Evolutionary conservation across 345 rosid genomes (phyloP).

Genomic region (Arabidopsis suecica): DNA sequence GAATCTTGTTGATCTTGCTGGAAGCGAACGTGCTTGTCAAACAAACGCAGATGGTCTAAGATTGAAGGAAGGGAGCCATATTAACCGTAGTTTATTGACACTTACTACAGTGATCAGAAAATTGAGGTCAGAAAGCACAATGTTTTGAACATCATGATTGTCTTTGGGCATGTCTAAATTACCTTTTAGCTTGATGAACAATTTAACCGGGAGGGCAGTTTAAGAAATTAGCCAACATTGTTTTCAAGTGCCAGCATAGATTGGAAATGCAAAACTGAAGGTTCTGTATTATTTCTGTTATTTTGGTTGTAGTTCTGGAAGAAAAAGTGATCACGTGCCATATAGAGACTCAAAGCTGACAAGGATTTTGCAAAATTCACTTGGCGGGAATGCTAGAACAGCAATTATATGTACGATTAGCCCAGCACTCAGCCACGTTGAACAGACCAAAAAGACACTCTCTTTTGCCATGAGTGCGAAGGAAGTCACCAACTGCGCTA

Average conservation of each 20-base stretch:
- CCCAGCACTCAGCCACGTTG: conserved; percentile 93
- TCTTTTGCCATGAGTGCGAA: conserved; percentile 91
- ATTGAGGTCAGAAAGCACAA: conserved; percentile 69
- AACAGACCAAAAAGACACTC: conserved; percentile 88
- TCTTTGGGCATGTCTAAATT: conserved; percentile 30
- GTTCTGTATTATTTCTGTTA: conserved; percentile 14
- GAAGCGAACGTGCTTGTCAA: conserved; percentile 92
- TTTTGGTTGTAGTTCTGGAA: conserved; percentile 73
- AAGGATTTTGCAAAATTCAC: conserved; percentile 89
- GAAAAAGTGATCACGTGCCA: conserved; percentile 72
- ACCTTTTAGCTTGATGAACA: conserved; percentile 22
- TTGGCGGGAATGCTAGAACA: conserved; percentile 98
- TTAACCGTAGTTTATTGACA: conserved; percentile 91
- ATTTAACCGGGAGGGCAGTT: neutral
- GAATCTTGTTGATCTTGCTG: conserved; percentile 99
- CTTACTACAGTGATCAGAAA: conserved; percentile 94
- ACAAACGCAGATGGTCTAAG: conserved; percentile 84
- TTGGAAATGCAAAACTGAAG: conserved; percentile 3
- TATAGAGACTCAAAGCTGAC: conserved; percentile 98
- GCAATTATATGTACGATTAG: conserved; percentile 95
- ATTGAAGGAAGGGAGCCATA: conserved; percentile 95
- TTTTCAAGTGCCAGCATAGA: conserved; percentile 6
- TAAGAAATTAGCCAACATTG: conserved; percentile 5
- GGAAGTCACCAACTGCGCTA: conserved; percentile 91
- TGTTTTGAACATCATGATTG: conserved; percentile 5